Base-by-base conservation (phyloP, 805 yeast species). In the Metschnikowia bowlesiae region DNA sequence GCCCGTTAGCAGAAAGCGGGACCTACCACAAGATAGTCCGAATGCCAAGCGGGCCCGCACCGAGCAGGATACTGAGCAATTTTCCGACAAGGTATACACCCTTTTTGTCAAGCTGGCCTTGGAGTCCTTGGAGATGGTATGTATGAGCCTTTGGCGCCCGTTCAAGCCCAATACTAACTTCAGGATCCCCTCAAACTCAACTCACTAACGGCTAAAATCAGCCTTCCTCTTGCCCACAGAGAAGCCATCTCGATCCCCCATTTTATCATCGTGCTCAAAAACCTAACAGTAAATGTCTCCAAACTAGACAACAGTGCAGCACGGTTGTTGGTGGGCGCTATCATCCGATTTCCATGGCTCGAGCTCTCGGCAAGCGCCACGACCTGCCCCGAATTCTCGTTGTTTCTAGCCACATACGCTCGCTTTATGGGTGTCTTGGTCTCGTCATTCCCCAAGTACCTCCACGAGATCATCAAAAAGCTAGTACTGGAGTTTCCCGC, bases 361-460 rank as follows among this genome's bases (percentile, higher is more conserved):
- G 71, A 67, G 22, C 58, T 76, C 33, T 72, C 77, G 6, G 39
- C 52, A 4, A 31, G 50, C 13, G 53, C 52, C n/a, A 42, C 39
- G 7, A 59, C 59, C 5, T 46, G 55, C 13, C 57, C 55, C 4
- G 62, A 54, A 16, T 60, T 58, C 42, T 38, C 46, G 13, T 50
- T 46, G 37, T 79, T 84, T 57, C 67, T 80, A 28, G 70, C 74
- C 44, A 70, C 75, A 43, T 90, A 87, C 66, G 77, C 85, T 43
- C 84, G 82, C 40, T 94, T 94, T 65, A 69, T 89, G 42, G 77
- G 82, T 41, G 87, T 91, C 29, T 75, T 92, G 47, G 87, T 91
- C 36, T 85, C 96, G 3, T 86, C 92, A 42, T 76, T 84, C 53
- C 98, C 98, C 7, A 88, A 84, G 65, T 92, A 96, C 88, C 83